Conservation (phyloP, 192 early-diverging fungal species). For the Coemansia sp. region DNA sequence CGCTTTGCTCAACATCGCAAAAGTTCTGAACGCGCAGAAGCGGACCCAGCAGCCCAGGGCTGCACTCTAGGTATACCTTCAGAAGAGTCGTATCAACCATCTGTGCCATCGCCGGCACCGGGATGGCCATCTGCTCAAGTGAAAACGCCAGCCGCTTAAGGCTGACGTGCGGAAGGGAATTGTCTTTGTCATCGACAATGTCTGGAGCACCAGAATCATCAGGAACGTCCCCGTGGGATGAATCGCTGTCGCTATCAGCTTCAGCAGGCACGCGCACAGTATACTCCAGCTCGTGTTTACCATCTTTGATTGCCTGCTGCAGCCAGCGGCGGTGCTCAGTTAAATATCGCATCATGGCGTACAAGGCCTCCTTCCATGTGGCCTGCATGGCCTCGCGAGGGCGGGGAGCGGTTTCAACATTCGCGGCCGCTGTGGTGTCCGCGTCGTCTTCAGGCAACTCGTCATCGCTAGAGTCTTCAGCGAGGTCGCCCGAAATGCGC, state of each 20-base stretch:
- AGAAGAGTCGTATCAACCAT: slow-evolving; percentile 89
- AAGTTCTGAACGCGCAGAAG: slow-evolving; percentile 86
- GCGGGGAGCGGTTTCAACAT: not conserved
- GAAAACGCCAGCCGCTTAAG: slow-evolving; percentile 43
- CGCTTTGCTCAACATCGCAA: slow-evolving; percentile 83
- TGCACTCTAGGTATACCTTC: slow-evolving; percentile 85
- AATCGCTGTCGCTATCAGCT: slow-evolving; percentile 24
- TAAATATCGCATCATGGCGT: slow-evolving; percentile 80
- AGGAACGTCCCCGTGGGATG: not conserved
- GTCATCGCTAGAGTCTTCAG: slow-evolving; percentile 33
- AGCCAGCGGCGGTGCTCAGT: slow-evolving; percentile 81
- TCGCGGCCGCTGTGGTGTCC: not conserved
- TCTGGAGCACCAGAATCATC: not conserved
- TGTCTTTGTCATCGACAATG: slow-evolving; percentile 22
- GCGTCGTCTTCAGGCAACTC: slow-evolving; percentile 12
- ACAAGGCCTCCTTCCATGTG: slow-evolving; percentile 46
- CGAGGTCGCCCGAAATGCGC: slow-evolving; percentile 64
- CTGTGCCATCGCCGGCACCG: slow-evolving; percentile 56
- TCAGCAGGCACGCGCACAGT: slow-evolving; percentile 38
- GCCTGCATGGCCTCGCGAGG: slow-evolving; percentile 18
- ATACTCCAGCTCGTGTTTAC: slow-evolving; percentile 39
- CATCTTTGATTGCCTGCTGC: slow-evolving; percentile 53
- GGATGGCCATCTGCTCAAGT: slow-evolving; percentile 43
- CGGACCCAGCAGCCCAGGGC: slow-evolving; percentile 83
- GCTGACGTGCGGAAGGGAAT: slow-evolving; percentile 44